These are phyloP conservation scores for Ogataea zsoltii DNA, from an alignment of 805 yeast genomes.

Conservation along the genomic window DNA sequence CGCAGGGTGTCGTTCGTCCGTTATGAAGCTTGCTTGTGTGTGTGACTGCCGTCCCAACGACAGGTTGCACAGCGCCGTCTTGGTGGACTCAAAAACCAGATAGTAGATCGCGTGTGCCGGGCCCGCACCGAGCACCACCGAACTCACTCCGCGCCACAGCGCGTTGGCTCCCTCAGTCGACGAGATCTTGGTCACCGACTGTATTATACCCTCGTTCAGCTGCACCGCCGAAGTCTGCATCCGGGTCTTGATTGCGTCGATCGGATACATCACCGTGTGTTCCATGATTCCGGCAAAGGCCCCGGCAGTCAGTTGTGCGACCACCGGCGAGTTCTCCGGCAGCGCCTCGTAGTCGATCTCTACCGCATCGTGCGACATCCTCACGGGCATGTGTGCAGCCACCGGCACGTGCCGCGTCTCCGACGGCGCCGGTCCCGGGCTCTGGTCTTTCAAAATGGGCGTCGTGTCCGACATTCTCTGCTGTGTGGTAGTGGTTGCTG, in stretches of 20 bases:
- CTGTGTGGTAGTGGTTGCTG: too few species aligned
- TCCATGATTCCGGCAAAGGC: slow-evolving; percentile 99
- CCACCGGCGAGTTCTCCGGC: slow-evolving; percentile 80
- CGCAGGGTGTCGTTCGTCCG: slow-evolving; percentile 72
- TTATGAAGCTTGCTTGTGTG: slow-evolving; percentile 42
- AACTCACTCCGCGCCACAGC: slow-evolving; percentile 90
- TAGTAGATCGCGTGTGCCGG: slow-evolving; percentile 98
- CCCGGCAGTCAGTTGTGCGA: slow-evolving; percentile 86
- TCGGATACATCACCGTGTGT: slow-evolving; percentile 94
- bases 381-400: slow-evolving; percentile 7
- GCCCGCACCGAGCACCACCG: slow-evolving; percentile 96
- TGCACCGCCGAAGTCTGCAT: slow-evolving; percentile 64
- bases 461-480: slow-evolving; percentile 12
- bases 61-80: slow-evolving; percentile 50
- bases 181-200: slow-evolving; percentile 72
- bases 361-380: slow-evolving; percentile 24
- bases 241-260: slow-evolving; percentile 94
- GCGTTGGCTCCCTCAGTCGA: slow-evolving; percentile 86
- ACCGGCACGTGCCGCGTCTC: slow-evolving; percentile 6
- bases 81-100: slow-evolving; percentile 86
- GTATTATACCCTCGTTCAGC: slow-evolving; percentile 48
- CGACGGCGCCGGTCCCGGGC: slow-evolving; percentile 1
- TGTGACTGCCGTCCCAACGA: slow-evolving; percentile 24
- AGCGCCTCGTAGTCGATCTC: slow-evolving; percentile 89
- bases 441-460: slow-evolving; percentile 12